Evolutionary conservation across 1,284 basidiomycete species (phyloP), one percentile per base, ranked within the genome.

Genomic region (Exobasidium cylindrosporum): DNA sequence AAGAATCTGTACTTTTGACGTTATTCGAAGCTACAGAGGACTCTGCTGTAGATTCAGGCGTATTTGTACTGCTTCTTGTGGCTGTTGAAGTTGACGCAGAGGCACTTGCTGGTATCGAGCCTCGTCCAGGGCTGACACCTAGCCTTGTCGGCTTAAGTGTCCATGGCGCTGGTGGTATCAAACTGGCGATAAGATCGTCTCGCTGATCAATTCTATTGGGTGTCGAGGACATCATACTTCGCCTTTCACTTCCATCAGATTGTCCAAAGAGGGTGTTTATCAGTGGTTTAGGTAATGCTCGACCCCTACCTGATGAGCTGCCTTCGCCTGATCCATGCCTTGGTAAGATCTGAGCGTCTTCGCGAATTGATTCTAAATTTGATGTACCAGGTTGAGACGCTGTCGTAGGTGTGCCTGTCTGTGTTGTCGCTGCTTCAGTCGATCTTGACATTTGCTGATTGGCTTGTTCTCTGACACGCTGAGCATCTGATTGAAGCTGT

Each of bases 121-220:
- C 47, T 50, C 47, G 7, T 11, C 29, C 54, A 13, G 54, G n/a
- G 24, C 54, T 55, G 10, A 14, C 26, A 54, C 3, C 29, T 24
- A 13, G 3, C 10, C 28, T 14, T 43, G n/a, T 46, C 7, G 62
- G 61, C 23, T 60, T 52, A 28, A 71, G 56, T 26, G 61, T 56
- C 11, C 64, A 69, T 2, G 69, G 69, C n/a, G 69, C 67, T 0
- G 69, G 69, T 5, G 69, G 69, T 61, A 71, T 67, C 64, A 65
- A 50, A 24, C 21, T 50, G 26, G n/a, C 47, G 21, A 21, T 50
- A 4, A 24, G 47, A 13, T 28, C 26, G 47, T 50, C 47, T 21
- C 26, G 47, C 21, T 28, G n/a, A 50, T 4, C 26, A 28, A 13
- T 50, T 6, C 47, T 26, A 69, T 43, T 64, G 30, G 4, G 60